A percentile compares a stretch with the other conserved stretches of the same genome.
Evolutionary conservation across 2,329 filamentous ascomycete genomes (phyloP).

Genomic region (Alternaria novae-zelandiae): DNA sequence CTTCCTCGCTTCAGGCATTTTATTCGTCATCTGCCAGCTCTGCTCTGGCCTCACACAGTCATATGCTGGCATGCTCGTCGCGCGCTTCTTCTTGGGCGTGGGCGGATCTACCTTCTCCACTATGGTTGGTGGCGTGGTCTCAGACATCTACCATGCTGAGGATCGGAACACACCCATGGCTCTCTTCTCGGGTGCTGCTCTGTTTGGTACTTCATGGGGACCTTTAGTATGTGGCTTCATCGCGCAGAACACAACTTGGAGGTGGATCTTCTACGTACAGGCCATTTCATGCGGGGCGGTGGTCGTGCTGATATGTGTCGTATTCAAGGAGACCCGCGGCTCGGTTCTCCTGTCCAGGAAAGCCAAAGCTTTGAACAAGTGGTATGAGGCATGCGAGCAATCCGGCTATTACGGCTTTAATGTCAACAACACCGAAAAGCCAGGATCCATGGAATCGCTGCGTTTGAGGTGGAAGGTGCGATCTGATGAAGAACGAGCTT

Average conservation of each 20-base stretch:
- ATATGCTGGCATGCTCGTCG: conserved; percentile 75
- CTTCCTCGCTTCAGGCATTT: conserved; percentile 73
- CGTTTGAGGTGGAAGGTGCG: conserved; percentile 81
- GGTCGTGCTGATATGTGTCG: conserved; percentile 67
- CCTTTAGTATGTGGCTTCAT: conserved; percentile 76
- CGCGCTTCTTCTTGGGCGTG: conserved; percentile 78
- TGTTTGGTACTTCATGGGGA: conserved; percentile 80
- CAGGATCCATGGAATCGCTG: conserved; percentile 44
- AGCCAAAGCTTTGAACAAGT: conserved; percentile 74
- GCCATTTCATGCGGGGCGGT: conserved; percentile 71
- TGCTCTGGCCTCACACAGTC: conserved; percentile 74
- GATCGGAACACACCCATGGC: conserved; percentile 90
- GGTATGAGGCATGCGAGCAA: conserved; percentile 76
- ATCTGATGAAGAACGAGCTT: conserved; percentile 76
- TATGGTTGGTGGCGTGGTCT: conserved; percentile 90
- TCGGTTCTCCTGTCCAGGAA: conserved; percentile 80
- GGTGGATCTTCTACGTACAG: conserved; percentile 91
- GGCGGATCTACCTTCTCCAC: conserved; percentile 81
- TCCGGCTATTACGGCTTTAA: conserved; percentile 66
- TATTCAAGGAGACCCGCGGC: conserved; percentile 83
- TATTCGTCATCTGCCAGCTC: conserved; percentile 75
- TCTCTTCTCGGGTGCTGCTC: conserved; percentile 78
- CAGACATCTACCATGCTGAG: conserved; percentile 80
- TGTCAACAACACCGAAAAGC: conserved; percentile 42
- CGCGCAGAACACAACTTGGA: conserved; percentile 71